Evolutionary conservation across 1,284 basidiomycete species (phyloP).

Genomic region (Fistulinella cinereoalba): DNA sequence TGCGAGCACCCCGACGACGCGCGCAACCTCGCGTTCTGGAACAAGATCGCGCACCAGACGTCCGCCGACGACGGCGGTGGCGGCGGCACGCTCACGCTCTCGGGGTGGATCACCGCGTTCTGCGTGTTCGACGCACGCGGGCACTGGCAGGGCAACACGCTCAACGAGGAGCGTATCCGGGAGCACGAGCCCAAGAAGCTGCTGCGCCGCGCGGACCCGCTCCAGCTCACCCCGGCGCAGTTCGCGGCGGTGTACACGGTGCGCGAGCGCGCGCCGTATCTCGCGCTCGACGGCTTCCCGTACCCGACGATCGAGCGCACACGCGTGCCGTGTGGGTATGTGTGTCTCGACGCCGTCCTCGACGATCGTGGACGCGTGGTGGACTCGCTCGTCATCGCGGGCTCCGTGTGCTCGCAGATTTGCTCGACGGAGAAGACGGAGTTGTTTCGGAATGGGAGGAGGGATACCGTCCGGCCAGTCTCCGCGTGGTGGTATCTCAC

Average conservation of each 20-base stretch:
- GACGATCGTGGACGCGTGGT: constrained; percentile 35
- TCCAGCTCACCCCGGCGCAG: constrained; percentile 24
- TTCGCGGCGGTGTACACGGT: constrained; percentile 31
- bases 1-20: constrained; percentile 34
- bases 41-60: constrained; percentile 27
- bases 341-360: constrained; percentile 38
- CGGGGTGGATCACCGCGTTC: constrained; percentile 44
- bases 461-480: constrained; percentile 33
- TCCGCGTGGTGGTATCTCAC: constrained; percentile 34
- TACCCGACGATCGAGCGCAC: constrained; percentile 36
- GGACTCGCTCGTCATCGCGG: constrained; percentile 40
- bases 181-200: constrained; percentile 33
- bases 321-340: constrained; percentile 36
- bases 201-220: constrained; percentile 31
- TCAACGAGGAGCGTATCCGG: constrained; percentile 32
- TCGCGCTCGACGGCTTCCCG: constrained; percentile 35
- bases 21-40: constrained; percentile 39
- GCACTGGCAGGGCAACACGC: constrained; percentile 33
- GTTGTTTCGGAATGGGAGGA: constrained; percentile 27
- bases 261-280: constrained; percentile 21
- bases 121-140: constrained; percentile 35
- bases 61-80: constrained; percentile 12
- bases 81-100: constrained; percentile 30
- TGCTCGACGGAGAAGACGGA: constrained; percentile 34
- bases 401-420: constrained; percentile 37